These are phyloP conservation scores for Cicer judaicum DNA, from an alignment of 306 rosid genomes.

Conservation along the genomic window DNA sequence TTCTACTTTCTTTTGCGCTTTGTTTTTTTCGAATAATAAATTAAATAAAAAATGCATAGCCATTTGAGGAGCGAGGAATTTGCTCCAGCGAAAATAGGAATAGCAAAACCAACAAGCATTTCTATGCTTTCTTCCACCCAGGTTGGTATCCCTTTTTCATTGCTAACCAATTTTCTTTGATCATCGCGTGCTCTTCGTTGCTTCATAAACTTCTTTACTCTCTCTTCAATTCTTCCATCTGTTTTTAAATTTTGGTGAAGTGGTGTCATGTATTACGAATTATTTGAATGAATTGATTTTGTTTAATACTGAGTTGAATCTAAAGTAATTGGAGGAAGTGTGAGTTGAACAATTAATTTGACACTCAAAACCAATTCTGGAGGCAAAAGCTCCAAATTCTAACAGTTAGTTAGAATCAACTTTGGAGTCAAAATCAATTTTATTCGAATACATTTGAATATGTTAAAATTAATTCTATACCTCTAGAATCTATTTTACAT, in stretches of 20 bases:
- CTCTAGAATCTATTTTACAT: no score
- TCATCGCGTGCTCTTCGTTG: not conserved
- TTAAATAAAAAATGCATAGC: not conserved
- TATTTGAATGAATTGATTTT: no score
- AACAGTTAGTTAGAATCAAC: no score
- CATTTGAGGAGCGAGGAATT: conserved; percentile 3
- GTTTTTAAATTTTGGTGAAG: not conserved
- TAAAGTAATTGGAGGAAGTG: no score
- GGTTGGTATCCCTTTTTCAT: not conserved
- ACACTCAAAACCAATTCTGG: no score
- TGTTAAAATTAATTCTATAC: no score
- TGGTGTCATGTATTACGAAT: not conserved
- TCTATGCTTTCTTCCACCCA: not conserved
- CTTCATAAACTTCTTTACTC: not conserved
- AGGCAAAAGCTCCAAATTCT: no score
- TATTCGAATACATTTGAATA: no score
- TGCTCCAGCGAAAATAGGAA: not conserved
- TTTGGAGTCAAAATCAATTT: no score
- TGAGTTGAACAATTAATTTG: no score
- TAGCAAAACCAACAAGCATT: not conserved
- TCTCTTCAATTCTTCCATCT: not conserved
- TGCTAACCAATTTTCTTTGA: not conserved
- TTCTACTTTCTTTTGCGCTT: not conserved
- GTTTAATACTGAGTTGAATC: no score
- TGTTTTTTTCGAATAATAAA: not conserved